A percentile compares a stretch with the other conserved stretches of the same genome.
Evolutionary conservation across 2,329 filamentous ascomycete species (phyloP).

Genomic region (Sporothrix protearum): DNA sequence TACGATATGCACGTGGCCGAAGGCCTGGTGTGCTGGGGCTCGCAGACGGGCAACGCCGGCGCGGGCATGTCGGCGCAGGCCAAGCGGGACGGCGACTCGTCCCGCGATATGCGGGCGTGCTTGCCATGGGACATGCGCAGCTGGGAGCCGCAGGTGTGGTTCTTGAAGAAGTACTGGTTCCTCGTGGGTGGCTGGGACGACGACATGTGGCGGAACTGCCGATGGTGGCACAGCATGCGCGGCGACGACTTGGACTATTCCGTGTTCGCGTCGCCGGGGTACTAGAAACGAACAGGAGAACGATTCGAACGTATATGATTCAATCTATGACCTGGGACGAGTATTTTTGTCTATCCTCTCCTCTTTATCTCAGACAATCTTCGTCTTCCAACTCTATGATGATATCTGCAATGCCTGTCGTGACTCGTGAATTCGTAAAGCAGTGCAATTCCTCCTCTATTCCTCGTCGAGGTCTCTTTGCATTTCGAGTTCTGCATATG

Average conservation of each 20-base stretch:
- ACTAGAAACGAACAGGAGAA: background rate
- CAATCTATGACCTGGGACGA: constrained; percentile 8
- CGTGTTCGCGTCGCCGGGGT: constrained; percentile 21
- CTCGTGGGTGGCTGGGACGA: constrained; percentile 30
- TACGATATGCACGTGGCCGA: constrained; percentile 36
- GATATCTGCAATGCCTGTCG: background rate
- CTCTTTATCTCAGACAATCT: background rate
- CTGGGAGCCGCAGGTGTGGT: constrained; percentile 46
- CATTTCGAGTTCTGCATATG: constrained; percentile 28
- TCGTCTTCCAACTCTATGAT: background rate
- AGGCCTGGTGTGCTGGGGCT: constrained; percentile 40
- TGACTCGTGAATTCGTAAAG: background rate
- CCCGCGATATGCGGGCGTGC: constrained; percentile 35
- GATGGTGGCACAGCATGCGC: constrained; percentile 30
- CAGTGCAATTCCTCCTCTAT: background rate
- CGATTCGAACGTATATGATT: background rate
- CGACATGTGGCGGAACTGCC: constrained; percentile 29
- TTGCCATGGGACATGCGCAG: constrained; percentile 45
- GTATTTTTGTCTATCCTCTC: constrained; percentile 10
- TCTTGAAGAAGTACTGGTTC: constrained; percentile 39
- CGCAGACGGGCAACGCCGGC: constrained; percentile 29
- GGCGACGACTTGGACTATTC: constrained; percentile 29
- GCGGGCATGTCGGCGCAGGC: constrained; percentile 19
- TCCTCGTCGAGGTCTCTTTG: constrained; percentile 28
- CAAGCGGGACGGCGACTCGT: constrained; percentile 22